Evolutionary conservation across 306 rosid genomes (phyloP).

Genomic region (Vachellia collinsii): DNA sequence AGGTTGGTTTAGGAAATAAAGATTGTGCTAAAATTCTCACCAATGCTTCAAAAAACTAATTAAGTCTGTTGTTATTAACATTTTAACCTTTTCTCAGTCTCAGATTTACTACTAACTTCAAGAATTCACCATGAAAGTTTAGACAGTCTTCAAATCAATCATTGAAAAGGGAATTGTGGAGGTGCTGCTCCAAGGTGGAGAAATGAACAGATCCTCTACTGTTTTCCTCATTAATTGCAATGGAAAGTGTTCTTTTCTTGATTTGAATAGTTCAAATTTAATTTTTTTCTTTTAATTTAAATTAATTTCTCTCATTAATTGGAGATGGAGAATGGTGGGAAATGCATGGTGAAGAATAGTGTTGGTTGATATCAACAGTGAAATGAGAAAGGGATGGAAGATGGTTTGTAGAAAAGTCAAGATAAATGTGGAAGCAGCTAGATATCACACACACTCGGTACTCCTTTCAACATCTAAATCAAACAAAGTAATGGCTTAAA

Average conservation of each 20-base stretch:
- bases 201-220: not conserved
- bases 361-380: not conserved
- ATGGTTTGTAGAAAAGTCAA: not conserved
- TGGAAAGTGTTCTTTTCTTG: not conserved
- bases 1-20: not conserved
- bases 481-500: not conserved
- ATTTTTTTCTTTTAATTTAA: not conserved
- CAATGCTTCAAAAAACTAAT: not conserved
- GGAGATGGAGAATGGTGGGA: not conserved
- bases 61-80: not conserved
- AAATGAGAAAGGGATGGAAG: not conserved
- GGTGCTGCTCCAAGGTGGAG: not conserved
- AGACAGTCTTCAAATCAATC: not conserved
- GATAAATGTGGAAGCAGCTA: not conserved
- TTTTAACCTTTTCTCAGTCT: not conserved
- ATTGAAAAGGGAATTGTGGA: not conserved
- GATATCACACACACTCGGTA: no score
- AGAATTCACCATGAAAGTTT: not conserved
- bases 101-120: not conserved
- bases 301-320: not conserved
- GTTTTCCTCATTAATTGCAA: not conserved
- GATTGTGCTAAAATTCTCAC: not conserved
- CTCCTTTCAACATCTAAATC: not conserved
- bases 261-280: not conserved
- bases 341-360: not conserved